phyloP scores from a whole-genome alignment of 495 filamentous ascomycete genomes.

The Sporormia fimetaria region DNA sequence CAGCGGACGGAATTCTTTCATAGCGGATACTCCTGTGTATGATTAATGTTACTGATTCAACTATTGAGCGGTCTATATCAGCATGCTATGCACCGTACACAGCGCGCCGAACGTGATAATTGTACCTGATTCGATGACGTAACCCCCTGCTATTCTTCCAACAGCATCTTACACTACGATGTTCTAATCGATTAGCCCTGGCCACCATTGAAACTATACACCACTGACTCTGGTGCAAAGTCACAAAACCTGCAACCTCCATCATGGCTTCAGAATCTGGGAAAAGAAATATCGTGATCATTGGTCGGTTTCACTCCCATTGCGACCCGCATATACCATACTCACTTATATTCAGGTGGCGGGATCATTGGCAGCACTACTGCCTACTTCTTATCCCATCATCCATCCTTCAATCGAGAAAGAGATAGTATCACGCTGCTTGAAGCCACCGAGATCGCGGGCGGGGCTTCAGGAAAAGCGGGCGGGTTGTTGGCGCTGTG shows the following conservation, averaged over 20 bases:
- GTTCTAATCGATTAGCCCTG: too few species aligned
- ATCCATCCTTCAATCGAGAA: conserved; percentile 66
- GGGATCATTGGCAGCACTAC: conserved; percentile 92
- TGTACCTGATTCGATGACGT: too few species aligned
- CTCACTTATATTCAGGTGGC: conserved; percentile 45
- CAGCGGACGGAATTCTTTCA: too few species aligned
- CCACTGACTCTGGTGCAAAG: too few species aligned
- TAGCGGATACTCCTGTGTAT: conserved; percentile 41
- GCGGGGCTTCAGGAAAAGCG: conserved; percentile 89
- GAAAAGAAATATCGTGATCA: conserved; percentile 22
- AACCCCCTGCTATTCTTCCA: too few species aligned
- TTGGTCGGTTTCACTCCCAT: conserved; percentile 9
- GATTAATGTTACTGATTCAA: too few species aligned
- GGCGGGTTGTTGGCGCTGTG: conserved; percentile 83
- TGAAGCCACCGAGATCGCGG: conserved; percentile 79
- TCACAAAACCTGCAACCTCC: not conserved
- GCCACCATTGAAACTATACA: too few species aligned
- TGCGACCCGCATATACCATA: not conserved
- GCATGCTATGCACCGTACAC: too few species aligned
- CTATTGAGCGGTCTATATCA: not conserved
- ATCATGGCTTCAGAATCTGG: conserved; percentile 12
- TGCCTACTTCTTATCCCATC: conserved; percentile 86
- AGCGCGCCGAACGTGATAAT: too few species aligned
- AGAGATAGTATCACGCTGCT: conserved; percentile 74
- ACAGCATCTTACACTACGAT: too few species aligned